Percentiles rank a stretch among this genome's conserved stretches.
phyloP scores from a whole-genome alignment of 2,329 filamentous ascomycete genomes.

The Xylariaceae sp. region DNA sequence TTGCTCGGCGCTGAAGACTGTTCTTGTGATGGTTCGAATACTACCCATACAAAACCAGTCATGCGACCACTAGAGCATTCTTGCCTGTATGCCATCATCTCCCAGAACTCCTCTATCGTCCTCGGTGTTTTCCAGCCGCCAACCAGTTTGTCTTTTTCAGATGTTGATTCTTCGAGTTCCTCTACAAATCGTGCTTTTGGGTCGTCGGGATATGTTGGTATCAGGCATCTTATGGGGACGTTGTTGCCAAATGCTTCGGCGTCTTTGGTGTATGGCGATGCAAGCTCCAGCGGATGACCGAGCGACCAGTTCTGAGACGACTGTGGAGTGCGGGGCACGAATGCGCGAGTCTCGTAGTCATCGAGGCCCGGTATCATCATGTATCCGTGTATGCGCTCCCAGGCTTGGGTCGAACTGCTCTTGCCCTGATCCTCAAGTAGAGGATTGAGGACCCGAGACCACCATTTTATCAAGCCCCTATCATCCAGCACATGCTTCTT shows the following conservation, averaged over 20 bases:
- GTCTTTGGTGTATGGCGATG: slow-evolving; percentile 61
- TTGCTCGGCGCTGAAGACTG: slow-evolving; percentile 6
- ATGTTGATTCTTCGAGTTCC: slow-evolving; percentile 76
- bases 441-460: slow-evolving; percentile 83
- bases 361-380: slow-evolving; percentile 86
- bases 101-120: slow-evolving; percentile 92
- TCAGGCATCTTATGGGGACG: slow-evolving; percentile 76
- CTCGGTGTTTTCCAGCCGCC: slow-evolving; percentile 82
- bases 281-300: slow-evolving; percentile 65
- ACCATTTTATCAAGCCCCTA: slow-evolving; percentile 88
- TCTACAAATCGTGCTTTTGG: slow-evolving; percentile 87
- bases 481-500: slow-evolving; percentile 92
- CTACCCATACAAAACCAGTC: slow-evolving; percentile 93
- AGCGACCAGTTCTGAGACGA: slow-evolving; percentile 64
- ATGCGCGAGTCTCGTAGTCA: slow-evolving; percentile 72
- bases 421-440: slow-evolving; percentile 53
- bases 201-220: slow-evolving; percentile 91
- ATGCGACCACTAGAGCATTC: slow-evolving; percentile 91
- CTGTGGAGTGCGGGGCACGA: slow-evolving; percentile 60
- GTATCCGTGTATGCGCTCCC: slow-evolving; percentile 66
- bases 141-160: slow-evolving; percentile 50
- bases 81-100: slow-evolving; percentile 94
- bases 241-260: slow-evolving; percentile 37
- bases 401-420: slow-evolving; percentile 34
- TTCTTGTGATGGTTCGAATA: slow-evolving; percentile 60